These are phyloP conservation scores for Platanus orientalis DNA, from an alignment of 164 flowering plant species.

Conservation along the genomic window DNA sequence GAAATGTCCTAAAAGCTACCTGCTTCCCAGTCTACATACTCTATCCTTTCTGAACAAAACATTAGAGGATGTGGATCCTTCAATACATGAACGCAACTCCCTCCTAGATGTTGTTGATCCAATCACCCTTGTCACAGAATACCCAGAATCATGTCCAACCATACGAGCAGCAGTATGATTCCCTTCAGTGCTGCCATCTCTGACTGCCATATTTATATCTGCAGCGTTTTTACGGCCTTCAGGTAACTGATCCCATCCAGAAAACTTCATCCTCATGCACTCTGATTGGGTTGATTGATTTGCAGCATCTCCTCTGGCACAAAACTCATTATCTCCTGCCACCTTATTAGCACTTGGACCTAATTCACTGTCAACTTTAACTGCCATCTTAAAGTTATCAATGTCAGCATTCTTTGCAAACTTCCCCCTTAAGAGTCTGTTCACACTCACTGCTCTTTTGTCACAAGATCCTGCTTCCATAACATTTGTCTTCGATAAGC, in stretches of 20 bases:
- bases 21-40: slow-evolving; percentile 15
- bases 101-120: not conserved
- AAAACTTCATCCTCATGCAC: slow-evolving; percentile 15
- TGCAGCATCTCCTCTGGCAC: slow-evolving; percentile 13
- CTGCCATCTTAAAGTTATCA: slow-evolving; percentile 5
- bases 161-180: slow-evolving; percentile 2
- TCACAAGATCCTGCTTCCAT: slow-evolving; percentile 11
- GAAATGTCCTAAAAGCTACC: too few species aligned
- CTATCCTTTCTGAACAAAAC: slow-evolving; percentile 18
- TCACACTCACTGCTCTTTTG: slow-evolving; percentile 8
- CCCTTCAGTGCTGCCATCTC: slow-evolving; percentile 13
- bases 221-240: slow-evolving; percentile 16
- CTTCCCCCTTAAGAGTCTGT: slow-evolving; percentile 1
- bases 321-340: slow-evolving; percentile 6
- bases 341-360: slow-evolving; percentile 13
- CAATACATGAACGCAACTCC: slow-evolving; percentile 21
- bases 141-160: slow-evolving; percentile 14
- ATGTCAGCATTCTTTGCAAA: slow-evolving; percentile 8
- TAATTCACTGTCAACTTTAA: slow-evolving; percentile 12
- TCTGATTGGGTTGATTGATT: slow-evolving; percentile 17
- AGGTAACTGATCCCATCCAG: slow-evolving; percentile 30
- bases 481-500: slow-evolving; percentile 1
- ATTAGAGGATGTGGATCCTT: slow-evolving; percentile 20
- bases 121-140: not conserved
- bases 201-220: slow-evolving; percentile 5